phyloP scores from a whole-genome alignment of 495 filamentous ascomycete species.

The Corynascus novoguineensis region DNA sequence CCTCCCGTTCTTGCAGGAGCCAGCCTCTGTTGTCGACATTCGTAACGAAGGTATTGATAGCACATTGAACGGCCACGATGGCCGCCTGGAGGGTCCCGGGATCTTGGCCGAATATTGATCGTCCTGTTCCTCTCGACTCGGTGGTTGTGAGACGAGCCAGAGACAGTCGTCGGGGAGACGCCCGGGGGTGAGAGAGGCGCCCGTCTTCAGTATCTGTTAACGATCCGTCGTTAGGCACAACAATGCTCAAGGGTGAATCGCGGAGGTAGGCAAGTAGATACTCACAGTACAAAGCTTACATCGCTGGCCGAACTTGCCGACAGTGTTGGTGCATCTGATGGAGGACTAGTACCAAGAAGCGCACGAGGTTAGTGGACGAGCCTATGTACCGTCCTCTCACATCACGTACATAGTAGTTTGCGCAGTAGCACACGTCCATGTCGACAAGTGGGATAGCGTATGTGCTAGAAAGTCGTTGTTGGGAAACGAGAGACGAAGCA shows the following conservation, averaged over 20 bases:
- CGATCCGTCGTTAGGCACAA: background rate
- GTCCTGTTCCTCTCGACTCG: background rate
- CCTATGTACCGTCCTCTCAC: background rate
- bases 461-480: background rate
- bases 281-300: conserved; percentile 42
- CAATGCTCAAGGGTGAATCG: background rate
- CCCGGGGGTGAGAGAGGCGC: conserved; percentile 23
- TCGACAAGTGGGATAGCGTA: background rate
- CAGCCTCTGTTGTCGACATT: background rate
- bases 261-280: background rate
- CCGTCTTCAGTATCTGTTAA: conserved; percentile 21
- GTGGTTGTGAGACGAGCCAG: conserved; percentile 4
- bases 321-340: conserved; percentile 43
- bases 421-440: conserved; percentile 42
- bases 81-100: background rate
- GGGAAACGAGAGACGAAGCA: too few relatives aligned
- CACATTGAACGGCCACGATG: background rate
- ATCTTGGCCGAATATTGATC: background rate
- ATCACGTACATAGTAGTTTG: conserved; percentile 48
- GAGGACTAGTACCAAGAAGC: conserved; percentile 27
- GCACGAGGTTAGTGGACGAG: background rate
- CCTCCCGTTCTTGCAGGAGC: background rate
- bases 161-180: conserved; percentile 22
- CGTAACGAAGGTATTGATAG: background rate
- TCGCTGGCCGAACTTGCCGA: conserved; percentile 40